These are phyloP conservation scores for Lachnellula suecica DNA, from an alignment of 2,329 filamentous ascomycete genomes.

Conservation along the genomic window DNA sequence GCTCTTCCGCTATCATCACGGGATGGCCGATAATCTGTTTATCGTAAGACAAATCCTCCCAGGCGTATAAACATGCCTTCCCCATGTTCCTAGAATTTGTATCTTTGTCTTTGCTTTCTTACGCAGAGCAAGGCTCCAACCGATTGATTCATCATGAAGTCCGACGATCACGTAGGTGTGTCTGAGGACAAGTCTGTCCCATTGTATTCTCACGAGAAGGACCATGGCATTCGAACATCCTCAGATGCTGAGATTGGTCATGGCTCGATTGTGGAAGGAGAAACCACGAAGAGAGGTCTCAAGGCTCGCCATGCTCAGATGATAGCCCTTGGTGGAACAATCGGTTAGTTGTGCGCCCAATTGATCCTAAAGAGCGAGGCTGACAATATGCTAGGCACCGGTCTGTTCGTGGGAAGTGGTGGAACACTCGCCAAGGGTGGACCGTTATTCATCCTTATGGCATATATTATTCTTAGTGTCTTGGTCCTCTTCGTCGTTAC, in stretches of 20 bases:
- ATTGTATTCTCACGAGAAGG: constrained; percentile 9
- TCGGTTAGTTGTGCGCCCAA: constrained; percentile 28
- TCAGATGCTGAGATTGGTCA: constrained; percentile 9
- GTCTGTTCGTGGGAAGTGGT: constrained; percentile 44
- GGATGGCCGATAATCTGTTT: background rate
- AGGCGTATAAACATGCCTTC: background rate
- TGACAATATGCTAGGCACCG: constrained; percentile 18
- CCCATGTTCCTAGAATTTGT: background rate
- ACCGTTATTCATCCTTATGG: constrained; percentile 43
- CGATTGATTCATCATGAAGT: constrained; percentile 8
- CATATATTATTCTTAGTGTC: constrained; percentile 43
- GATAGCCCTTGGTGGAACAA: constrained; percentile 40
- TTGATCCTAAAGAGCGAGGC: background rate
- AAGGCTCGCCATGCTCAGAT: constrained; percentile 32
- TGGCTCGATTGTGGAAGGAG: background rate
- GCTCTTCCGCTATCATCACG: background rate
- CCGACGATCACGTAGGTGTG: constrained; percentile 3
- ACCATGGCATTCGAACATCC: constrained; percentile 1
- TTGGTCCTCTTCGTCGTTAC: constrained; percentile 48
- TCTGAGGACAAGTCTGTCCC: constrained; percentile 9
- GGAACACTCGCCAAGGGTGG: constrained; percentile 42
- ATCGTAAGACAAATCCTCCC: background rate
- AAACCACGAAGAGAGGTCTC: constrained; percentile 29
- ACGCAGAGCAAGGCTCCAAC: background rate
- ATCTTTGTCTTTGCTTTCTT: background rate